These are phyloP conservation scores for Pseudofabraea citricarpa DNA, from an alignment of 2,329 filamentous ascomycete species.

Conservation along the genomic window DNA sequence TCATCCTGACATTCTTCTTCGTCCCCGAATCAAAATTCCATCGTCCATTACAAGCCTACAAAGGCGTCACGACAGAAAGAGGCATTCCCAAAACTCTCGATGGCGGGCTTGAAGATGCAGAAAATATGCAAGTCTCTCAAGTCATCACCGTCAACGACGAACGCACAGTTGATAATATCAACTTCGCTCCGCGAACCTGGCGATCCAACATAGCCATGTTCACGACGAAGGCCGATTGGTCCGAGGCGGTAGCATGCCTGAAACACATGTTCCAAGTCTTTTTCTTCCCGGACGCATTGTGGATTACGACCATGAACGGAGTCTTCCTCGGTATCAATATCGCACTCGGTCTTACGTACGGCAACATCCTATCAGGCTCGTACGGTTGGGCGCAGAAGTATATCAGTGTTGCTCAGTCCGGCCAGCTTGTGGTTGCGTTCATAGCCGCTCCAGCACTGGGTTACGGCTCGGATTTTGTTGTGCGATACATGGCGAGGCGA, in stretches of 20 bases:
- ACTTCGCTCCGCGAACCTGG: neutral
- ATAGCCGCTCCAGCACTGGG: neutral
- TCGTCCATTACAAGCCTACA: neutral
- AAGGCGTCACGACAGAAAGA: neutral
- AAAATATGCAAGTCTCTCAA: neutral
- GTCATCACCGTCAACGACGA: neutral
- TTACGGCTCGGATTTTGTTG: constrained; percentile 30
- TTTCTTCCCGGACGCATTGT: constrained; percentile 14
- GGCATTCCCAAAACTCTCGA: neutral
- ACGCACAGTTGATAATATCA: neutral
- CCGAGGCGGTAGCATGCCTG: neutral
- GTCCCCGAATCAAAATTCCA: constrained; percentile 34
- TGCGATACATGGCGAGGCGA: constrained; percentile 34
- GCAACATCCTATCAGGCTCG: constrained; percentile 8
- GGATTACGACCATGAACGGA: constrained; percentile 21
- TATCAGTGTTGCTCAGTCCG: neutral
- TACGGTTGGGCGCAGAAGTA: neutral
- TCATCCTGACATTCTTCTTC: constrained; percentile 33
- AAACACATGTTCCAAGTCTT: constrained; percentile 1
- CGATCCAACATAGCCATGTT: neutral
- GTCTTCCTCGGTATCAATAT: constrained; percentile 20
- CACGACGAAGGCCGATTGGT: neutral
- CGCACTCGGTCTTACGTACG: constrained; percentile 19
- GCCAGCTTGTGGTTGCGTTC: constrained; percentile 2
- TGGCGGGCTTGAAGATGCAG: neutral